phyloP scores from a whole-genome alignment of 116 monocot genomes.

The Iris pallida region DNA sequence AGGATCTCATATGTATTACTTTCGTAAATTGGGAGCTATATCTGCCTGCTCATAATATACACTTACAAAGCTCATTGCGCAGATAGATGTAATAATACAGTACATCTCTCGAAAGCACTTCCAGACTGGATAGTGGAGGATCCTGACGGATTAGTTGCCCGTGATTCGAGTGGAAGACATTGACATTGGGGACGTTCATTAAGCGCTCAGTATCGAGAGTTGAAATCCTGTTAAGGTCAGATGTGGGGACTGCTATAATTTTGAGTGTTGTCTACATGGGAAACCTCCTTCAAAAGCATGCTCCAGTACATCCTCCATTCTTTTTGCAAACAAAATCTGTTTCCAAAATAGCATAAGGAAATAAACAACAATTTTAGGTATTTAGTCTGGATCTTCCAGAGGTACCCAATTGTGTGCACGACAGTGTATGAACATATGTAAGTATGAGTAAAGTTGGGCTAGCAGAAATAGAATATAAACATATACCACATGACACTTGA shows the following conservation, averaged over 20 bases:
- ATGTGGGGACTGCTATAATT: conserved; percentile 30
- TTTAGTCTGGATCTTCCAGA: no score
- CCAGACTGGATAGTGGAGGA: background rate
- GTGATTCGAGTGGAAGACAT: background rate
- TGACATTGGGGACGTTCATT: background rate
- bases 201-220: background rate
- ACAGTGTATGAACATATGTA: no score
- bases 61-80: conserved; percentile 1
- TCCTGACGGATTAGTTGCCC: background rate
- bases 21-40: no score
- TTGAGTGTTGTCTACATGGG: conserved; percentile 52
- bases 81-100: background rate
- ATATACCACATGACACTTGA: no score
- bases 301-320: conserved; percentile 73
- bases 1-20: no score
- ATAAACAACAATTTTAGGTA: no score
- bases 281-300: conserved; percentile 75
- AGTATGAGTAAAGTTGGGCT: no score
- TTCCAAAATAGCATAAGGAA: background rate
- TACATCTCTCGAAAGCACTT: background rate
- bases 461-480: no score
- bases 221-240: background rate
- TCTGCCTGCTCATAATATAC: background rate
- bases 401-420: no score
- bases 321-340: conserved; percentile 63